phyloP scores from a whole-genome alignment of 2,329 filamentous ascomycete genomes.

The Leptoxyphium fumago region DNA sequence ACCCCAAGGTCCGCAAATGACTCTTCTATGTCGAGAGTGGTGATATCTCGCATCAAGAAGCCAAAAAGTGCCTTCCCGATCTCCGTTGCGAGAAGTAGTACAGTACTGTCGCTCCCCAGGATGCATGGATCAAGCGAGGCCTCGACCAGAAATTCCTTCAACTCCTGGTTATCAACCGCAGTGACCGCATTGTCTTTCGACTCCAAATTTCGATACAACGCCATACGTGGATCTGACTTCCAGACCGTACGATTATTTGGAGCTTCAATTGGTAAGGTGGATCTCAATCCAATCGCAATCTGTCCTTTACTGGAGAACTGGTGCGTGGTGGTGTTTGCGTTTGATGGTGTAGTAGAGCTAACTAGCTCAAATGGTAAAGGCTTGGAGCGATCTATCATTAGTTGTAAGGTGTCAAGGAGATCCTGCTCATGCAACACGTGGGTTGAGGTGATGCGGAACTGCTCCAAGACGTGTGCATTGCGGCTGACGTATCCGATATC shows the following conservation, averaged over 20 bases:
- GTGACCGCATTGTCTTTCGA: background rate
- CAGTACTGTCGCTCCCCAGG: background rate
- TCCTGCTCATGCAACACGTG: background rate
- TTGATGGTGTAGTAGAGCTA: too few relatives aligned
- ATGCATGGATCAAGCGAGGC: background rate
- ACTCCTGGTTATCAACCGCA: background rate
- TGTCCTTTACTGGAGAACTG: background rate
- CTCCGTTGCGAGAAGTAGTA: background rate
- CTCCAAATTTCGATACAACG: background rate
- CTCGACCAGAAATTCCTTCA: background rate
- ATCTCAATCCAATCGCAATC: background rate
- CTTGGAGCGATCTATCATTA: background rate
- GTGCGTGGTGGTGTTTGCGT: background rate
- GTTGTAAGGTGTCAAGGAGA: background rate
- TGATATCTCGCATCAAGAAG: background rate
- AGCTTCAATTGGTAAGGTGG: background rate
- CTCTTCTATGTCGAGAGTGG: background rate
- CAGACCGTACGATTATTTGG: background rate
- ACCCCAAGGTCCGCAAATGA: constrained; percentile 1
- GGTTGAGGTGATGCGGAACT: background rate
- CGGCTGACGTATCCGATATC: constrained; percentile 24
- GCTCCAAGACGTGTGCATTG: background rate
- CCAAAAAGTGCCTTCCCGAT: background rate
- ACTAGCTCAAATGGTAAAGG: background rate
- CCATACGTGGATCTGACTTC: background rate